These are phyloP conservation scores for Lactarius hatsudake DNA, from an alignment of 768 basidiomycete genomes.

Conservation along the genomic window DNA sequence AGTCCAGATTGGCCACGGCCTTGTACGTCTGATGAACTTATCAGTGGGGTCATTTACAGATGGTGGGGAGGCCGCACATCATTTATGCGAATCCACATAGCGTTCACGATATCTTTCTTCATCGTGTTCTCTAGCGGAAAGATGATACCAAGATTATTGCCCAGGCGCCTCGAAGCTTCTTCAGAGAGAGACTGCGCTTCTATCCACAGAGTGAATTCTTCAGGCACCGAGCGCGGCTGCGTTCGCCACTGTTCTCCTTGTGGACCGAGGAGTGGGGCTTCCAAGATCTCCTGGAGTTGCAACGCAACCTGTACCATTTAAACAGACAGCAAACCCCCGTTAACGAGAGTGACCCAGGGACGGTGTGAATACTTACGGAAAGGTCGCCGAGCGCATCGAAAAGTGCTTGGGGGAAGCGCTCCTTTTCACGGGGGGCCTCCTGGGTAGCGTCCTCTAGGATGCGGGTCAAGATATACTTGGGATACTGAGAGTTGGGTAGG, in stretches of 20 bases:
- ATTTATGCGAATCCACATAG: slow-evolving; percentile 65
- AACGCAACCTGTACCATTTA: slow-evolving; percentile 51
- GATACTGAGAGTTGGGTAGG: slow-evolving; percentile 67
- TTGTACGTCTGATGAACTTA: slow-evolving; percentile 15
- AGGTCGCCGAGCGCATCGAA: slow-evolving; percentile 84
- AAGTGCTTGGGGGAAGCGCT: slow-evolving; percentile 72
- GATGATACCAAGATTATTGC: slow-evolving; percentile 54
- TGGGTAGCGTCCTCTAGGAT: slow-evolving; percentile 69
- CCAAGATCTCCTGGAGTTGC: slow-evolving; percentile 63
- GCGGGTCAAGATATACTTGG: slow-evolving; percentile 60
- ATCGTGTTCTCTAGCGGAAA: slow-evolving; percentile 58
- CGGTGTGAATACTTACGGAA: slow-evolving; percentile 47
- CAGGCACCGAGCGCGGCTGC: slow-evolving; percentile 51
- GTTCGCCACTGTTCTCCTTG: slow-evolving; percentile 54
- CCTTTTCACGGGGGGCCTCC: slow-evolving; percentile 70
- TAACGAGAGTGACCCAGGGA: background rate
- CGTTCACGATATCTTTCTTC: slow-evolving; percentile 48
- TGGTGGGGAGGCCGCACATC: slow-evolving; percentile 40
- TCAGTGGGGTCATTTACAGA: slow-evolving; percentile 12
- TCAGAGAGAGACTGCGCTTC: slow-evolving; percentile 65
- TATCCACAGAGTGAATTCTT: slow-evolving; percentile 61
- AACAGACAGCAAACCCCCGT: background rate
- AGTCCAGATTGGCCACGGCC: slow-evolving; percentile 11
- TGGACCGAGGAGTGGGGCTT: slow-evolving; percentile 55
- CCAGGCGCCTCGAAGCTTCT: slow-evolving; percentile 49